phyloP scores from a whole-genome alignment of 208 protist genomes.

The Acanthamoeba castellanii region DNA sequence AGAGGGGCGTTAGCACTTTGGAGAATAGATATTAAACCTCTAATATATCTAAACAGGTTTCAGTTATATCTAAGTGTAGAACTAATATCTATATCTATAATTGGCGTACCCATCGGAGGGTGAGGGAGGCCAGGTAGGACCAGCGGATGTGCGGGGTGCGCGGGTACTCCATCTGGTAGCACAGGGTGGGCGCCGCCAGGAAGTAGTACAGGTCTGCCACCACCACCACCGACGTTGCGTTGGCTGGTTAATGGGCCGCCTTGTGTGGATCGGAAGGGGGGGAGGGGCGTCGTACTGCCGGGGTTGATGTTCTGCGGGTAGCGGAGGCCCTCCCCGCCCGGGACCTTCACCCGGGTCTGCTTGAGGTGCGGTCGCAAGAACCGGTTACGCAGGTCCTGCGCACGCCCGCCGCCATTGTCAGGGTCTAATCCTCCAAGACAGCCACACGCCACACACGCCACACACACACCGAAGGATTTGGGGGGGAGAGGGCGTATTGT shows the following conservation, averaged over 20 bases:
- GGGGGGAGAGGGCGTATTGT: background rate
- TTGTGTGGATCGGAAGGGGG: too few species aligned
- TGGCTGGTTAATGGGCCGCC: too few species aligned
- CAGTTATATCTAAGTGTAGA: too few species aligned
- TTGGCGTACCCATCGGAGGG: too few species aligned
- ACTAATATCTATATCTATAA: too few species aligned
- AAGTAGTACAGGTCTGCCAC: slow-evolving; percentile 85
- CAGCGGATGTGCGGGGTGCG: slow-evolving; percentile 80
- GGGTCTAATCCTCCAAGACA: too few species aligned
- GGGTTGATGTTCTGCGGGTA: background rate
- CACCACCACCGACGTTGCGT: too few species aligned
- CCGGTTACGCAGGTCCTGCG: background rate
- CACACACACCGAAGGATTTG: too few species aligned
- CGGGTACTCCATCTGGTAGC: slow-evolving; percentile 85
- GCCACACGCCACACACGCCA: too few species aligned
- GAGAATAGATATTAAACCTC: too few species aligned
- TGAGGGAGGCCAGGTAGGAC: slow-evolving; percentile 62
- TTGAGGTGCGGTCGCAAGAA: slow-evolving; percentile 36
- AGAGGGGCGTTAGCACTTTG: too few species aligned
- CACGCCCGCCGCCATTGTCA: background rate
- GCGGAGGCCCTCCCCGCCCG: background rate
- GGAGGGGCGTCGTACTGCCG: background rate
- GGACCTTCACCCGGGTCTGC: slow-evolving; percentile 75
- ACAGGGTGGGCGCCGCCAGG: slow-evolving; percentile 84
- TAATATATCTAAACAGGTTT: too few species aligned